These are phyloP conservation scores for Salix exigua DNA, from an alignment of 345 rosid genomes.

Conservation along the genomic window DNA sequence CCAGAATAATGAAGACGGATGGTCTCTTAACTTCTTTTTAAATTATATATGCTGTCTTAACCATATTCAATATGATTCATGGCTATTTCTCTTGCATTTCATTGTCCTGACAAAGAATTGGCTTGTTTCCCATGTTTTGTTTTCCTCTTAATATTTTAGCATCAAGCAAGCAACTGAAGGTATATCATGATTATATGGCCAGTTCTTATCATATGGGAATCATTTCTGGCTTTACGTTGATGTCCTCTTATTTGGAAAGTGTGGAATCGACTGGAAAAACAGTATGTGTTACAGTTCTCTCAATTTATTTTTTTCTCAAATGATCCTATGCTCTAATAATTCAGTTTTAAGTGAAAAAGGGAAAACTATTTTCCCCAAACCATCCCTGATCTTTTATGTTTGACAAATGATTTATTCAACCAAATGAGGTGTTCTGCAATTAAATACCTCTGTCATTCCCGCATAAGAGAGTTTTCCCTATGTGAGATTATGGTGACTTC, in stretches of 20 bases:
- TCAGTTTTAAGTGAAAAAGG: not conserved
- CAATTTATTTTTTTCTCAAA: not conserved
- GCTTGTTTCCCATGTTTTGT: not conserved
- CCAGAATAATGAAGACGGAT: not conserved
- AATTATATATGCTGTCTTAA: not conserved
- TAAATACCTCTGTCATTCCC: not conserved
- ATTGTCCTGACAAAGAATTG: not conserved
- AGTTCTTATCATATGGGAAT: conserved; percentile 87
- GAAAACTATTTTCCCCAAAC: too few species aligned
- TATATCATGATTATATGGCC: conserved; percentile 77
- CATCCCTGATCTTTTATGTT: too few species aligned
- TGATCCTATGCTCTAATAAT: not conserved
- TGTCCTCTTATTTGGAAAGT: conserved; percentile 65
- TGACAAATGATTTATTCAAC: too few species aligned
- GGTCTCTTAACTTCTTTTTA: not conserved
- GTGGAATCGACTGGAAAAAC: conserved; percentile 46
- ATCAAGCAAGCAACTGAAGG: conserved; percentile 38
- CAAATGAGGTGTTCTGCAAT: not conserved
- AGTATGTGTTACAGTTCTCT: conserved; percentile 33
- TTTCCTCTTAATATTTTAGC: conserved; percentile 31
- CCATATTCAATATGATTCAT: not conserved
- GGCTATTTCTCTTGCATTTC: not conserved
- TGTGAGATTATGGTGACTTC: not conserved
- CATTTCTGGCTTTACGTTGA: conserved; percentile 70
- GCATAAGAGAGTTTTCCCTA: not conserved